phyloP scores from a whole-genome alignment of 331 rosid genomes.

The Arachis monticola region DNA sequence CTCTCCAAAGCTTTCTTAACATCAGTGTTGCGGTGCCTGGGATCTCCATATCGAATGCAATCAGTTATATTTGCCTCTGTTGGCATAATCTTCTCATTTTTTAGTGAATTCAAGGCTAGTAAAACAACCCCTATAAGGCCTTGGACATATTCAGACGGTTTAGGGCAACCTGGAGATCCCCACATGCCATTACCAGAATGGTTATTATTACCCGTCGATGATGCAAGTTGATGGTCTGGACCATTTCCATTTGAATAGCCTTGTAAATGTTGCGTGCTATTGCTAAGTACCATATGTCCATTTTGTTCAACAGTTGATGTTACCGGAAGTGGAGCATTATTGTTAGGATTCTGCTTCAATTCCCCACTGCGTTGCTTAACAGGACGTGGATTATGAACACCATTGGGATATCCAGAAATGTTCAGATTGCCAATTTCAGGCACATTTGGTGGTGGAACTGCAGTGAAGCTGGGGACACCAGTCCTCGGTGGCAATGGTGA shows the following conservation, averaged over 20 bases:
- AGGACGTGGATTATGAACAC: slow-evolving; percentile 49
- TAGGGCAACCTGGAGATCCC: slow-evolving; percentile 77
- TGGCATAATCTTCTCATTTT: slow-evolving; percentile 79
- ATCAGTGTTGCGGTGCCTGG: slow-evolving; percentile 75
- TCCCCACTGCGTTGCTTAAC: slow-evolving; percentile 59
- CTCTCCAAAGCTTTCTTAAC: slow-evolving; percentile 83
- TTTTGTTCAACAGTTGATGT: slow-evolving; percentile 53
- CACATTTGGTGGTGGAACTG: slow-evolving; percentile 46
- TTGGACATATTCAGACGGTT: slow-evolving; percentile 80
- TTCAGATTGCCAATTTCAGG: slow-evolving; percentile 68
- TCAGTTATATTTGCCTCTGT: slow-evolving; percentile 78
- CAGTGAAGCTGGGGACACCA: slow-evolving; percentile 54
- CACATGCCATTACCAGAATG: slow-evolving; percentile 59
- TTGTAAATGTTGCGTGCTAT: slow-evolving; percentile 51
- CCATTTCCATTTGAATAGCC: slow-evolving; percentile 57
- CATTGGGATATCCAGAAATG: slow-evolving; percentile 53
- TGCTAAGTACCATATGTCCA: slow-evolving; percentile 51
- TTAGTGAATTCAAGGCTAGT: slow-evolving; percentile 76
- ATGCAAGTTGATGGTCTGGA: slow-evolving; percentile 49
- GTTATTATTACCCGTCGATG: slow-evolving; percentile 48
- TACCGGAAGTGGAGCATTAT: slow-evolving; percentile 47
- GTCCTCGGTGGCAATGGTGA: slow-evolving; percentile 56
- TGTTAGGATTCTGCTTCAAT: slow-evolving; percentile 50
- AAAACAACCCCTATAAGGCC: slow-evolving; percentile 87
- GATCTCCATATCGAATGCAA: slow-evolving; percentile 85